Conservation (phyloP, 768 basidiomycete species). For the Neoboletus brunneissimus region DNA sequence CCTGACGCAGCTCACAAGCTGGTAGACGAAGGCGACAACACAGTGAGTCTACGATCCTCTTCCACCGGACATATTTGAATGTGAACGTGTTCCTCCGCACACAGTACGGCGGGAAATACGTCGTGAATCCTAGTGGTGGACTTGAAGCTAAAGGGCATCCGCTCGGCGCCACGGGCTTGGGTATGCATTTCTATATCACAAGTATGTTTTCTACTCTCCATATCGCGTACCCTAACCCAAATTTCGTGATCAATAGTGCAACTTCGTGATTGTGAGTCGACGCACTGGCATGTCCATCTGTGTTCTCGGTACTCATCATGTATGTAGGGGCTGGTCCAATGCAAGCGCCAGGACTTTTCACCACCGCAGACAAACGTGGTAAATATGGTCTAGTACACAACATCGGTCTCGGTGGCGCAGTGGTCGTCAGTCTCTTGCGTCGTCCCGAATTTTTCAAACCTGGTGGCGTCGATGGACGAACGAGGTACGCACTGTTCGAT, state of each 20-base stretch:
- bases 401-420: constrained; percentile 78
- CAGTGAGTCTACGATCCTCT: constrained; percentile 42
- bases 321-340: constrained; percentile 75
- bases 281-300: background rate
- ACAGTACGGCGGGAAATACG: constrained; percentile 81
- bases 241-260: constrained; percentile 54
- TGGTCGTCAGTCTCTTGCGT: constrained; percentile 70
- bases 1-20: constrained; percentile 67
- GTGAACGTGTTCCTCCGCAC: background rate
- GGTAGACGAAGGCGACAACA: constrained; percentile 75
- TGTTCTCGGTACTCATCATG: background rate
- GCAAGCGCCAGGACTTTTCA: constrained; percentile 73
- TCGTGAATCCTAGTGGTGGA: constrained; percentile 82
- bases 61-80: background rate
- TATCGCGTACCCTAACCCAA: background rate
- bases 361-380: constrained; percentile 58
- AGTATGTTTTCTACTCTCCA: constrained; percentile 42
- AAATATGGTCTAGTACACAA: constrained; percentile 85
- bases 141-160: constrained; percentile 90
- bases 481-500: constrained; percentile 42
- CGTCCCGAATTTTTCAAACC: constrained; percentile 73
- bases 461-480: constrained; percentile 64
- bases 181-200: constrained; percentile 85
- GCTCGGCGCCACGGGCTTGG: constrained; percentile 76
- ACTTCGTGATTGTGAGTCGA: constrained; percentile 59